These are phyloP conservation scores for Glonium stellatum DNA, from an alignment of 495 filamentous ascomycete species.

Conservation along the genomic window DNA sequence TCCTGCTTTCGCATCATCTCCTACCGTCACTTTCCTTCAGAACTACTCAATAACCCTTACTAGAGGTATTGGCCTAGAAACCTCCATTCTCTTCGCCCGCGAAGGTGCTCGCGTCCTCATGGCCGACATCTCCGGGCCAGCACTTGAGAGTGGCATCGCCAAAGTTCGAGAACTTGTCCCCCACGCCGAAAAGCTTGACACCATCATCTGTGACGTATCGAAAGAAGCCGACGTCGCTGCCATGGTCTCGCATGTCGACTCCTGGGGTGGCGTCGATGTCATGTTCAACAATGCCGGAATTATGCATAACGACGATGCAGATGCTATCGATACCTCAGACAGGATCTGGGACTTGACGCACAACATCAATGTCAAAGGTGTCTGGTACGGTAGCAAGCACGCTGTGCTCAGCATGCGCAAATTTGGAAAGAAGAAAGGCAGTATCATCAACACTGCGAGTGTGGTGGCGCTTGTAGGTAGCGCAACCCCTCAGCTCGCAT, in stretches of 20 bases:
- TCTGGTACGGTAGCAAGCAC: slow-evolving; percentile 95
- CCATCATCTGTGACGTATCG: slow-evolving; percentile 54
- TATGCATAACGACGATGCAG: slow-evolving; percentile 85
- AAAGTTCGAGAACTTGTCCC: slow-evolving; percentile 70
- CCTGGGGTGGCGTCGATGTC: slow-evolving; percentile 87
- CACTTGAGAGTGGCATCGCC: slow-evolving; percentile 59
- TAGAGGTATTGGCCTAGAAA: slow-evolving; percentile 95
- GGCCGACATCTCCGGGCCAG: slow-evolving; percentile 70
- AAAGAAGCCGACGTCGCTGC: slow-evolving; percentile 69
- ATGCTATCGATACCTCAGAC: slow-evolving; percentile 78
- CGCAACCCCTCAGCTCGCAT: slow-evolving; percentile 92
- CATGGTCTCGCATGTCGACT: slow-evolving; percentile 62
- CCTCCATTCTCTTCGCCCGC: slow-evolving; percentile 79
- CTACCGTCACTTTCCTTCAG: too few relatives aligned
- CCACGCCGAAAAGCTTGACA: slow-evolving; percentile 52
- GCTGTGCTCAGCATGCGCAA: slow-evolving; percentile 76
- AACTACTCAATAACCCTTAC: slow-evolving; percentile 1
- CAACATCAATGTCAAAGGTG: slow-evolving; percentile 94
- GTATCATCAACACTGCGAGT: slow-evolving; percentile 91
- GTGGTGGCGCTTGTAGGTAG: slow-evolving; percentile 88
- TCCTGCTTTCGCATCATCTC: too few relatives aligned
- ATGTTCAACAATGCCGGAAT: slow-evolving; percentile 99
- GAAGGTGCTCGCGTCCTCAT: slow-evolving; percentile 86
- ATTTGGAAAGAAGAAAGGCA: slow-evolving; percentile 67
- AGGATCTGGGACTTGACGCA: slow-evolving; percentile 93